A percentile compares a stretch with the other conserved stretches of the same genome.
Evolutionary conservation across 176 grass and related monocot genomes (phyloP).

Genomic region (Oryza meridionalis): DNA sequence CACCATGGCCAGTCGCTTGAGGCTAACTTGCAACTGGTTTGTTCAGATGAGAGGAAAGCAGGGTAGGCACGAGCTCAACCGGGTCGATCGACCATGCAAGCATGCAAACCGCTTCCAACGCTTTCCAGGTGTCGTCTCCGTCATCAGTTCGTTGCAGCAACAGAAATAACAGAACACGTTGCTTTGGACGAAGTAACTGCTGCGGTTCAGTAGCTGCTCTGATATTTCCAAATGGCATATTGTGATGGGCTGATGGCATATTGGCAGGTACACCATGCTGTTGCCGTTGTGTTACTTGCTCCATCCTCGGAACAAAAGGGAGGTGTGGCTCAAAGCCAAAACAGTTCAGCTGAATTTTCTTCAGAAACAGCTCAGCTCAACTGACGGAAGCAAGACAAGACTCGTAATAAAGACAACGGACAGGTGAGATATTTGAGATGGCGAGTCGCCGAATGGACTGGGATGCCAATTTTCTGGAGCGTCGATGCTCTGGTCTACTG

Average conservation of each 20-base stretch:
- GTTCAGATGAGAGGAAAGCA: neutral
- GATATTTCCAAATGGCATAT: slow-evolving; percentile 4
- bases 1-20: neutral
- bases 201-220: neutral
- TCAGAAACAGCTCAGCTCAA: neutral
- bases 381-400: neutral
- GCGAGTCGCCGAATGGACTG: neutral
- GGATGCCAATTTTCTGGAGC: neutral
- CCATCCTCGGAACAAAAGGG: neutral
- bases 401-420: neutral
- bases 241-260: neutral
- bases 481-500: neutral
- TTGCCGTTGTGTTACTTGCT: slow-evolving; percentile 29
- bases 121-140: slow-evolving; percentile 32
- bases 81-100: slow-evolving; percentile 27
- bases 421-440: neutral
- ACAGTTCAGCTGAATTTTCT: neutral
- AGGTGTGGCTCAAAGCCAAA: neutral
- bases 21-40: neutral
- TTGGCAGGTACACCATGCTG: slow-evolving; percentile 12
- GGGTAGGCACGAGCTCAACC: neutral
- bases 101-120: slow-evolving; percentile 38
- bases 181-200: slow-evolving; percentile 5
- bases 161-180: slow-evolving; percentile 25
- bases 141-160: slow-evolving; percentile 50